A percentile compares a stretch with the other conserved stretches of the same genome.
Conservation (phyloP, 2,329 filamentous ascomycete genomes). For the Cercospora canescens region DNA sequence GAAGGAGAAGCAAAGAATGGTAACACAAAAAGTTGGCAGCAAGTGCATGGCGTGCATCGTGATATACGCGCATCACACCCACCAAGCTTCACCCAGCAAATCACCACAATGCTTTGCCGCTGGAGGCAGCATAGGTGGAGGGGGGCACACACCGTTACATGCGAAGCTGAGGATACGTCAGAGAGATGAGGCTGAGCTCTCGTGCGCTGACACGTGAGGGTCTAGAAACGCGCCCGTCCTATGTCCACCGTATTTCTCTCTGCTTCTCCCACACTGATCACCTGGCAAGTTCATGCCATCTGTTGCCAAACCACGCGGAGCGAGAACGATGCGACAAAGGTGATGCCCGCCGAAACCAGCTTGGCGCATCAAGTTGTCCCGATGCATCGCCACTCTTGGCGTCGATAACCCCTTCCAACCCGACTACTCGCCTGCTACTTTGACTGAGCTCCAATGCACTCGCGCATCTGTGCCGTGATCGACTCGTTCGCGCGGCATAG, state of each 20-base stretch:
- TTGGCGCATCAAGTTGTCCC: background rate
- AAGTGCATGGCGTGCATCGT: constrained; percentile 6
- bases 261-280: background rate
- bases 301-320: background rate
- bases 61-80: background rate
- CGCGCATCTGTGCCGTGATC: background rate
- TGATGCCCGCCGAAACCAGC: background rate
- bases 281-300: background rate
- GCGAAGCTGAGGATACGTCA: constrained; percentile 4
- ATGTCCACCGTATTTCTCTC: background rate
- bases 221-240: background rate
- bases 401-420: background rate
- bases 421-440: background rate
- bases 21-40: constrained; percentile 6
- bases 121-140: constrained; percentile 5
- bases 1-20: background rate
- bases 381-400: constrained; percentile 3
- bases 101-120: constrained; percentile 8
- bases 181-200: background rate
- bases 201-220: background rate
- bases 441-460: background rate
- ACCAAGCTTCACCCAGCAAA: constrained; percentile 3
- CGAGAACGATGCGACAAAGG: background rate
- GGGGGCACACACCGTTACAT: background rate
- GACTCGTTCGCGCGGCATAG: background rate